Evolutionary conservation across 108 stramenopile genomes (phyloP), one percentile per base, ranked within the genome.

Genomic region (Conticribra weissflogii): DNA sequence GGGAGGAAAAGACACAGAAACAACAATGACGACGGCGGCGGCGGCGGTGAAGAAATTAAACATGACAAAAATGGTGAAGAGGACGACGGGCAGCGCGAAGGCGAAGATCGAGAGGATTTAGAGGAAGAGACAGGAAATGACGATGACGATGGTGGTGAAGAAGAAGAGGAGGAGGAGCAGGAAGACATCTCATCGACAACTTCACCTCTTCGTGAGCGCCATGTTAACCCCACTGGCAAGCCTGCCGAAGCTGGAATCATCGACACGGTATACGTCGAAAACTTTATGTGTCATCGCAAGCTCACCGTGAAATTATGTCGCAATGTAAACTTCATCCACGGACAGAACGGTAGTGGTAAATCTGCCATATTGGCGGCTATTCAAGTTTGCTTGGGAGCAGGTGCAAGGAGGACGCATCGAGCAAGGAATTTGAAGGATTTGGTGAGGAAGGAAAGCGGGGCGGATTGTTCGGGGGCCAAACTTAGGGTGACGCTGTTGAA

Each of bases 261-360:
- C 63, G 59, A 75, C 18, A 57, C 72, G 48, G 80, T 98, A 18
- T 88, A 94, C 83, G 83, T 89, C 25, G 90, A 96, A 63, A 94
- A 98, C 71, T 98, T 98, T 81, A 98, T 98, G 98, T 97, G 94
- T 73, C 95, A 97, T 63, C 81, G 79, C 57, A 89, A 85, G 51
- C 71, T 91, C 4, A 78, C 71, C 17, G 82, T 91, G 12, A 79
- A 88, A 21, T 55, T 94, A 2, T 86, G 88, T 48, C 83, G 81
- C 27, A 93, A 96, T 41, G 93, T 97, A 63, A 98, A 98, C 71
- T 98, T 98, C 76, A 95, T 98, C 75, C 78, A 89, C 66, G 98
- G 98, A 0, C 83, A 87, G 62, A 98, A 98, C 74, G 98, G 98
- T 0, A 81, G 83, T 14, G 98, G 98, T 12, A 95, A 95, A 72